Base-by-base conservation (phyloP, 73 alveolate genomes). In the Uronychia binucleata region DNA sequence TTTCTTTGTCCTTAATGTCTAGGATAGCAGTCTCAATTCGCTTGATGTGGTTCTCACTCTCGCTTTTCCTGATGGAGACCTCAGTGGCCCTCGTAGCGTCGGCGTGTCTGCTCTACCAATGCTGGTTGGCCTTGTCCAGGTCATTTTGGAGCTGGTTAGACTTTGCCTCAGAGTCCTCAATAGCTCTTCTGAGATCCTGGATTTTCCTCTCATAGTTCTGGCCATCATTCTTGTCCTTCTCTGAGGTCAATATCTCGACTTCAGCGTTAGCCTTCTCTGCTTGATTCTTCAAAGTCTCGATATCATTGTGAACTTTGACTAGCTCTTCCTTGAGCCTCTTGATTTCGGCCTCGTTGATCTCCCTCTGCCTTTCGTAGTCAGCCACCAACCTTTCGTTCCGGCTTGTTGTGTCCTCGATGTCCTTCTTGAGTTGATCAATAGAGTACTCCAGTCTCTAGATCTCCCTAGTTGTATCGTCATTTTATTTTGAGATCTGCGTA, bases 201-300 rank as follows among this genome's bases (percentile, higher is more conserved):
- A 88, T 46, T 32, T 77, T 74, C 82, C 82, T 82, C 27, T 67
- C 80, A 79, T 86, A 88, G 79, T 88, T 86, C 79, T 75, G 74
- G 75, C 85, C 77, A 13, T 88, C 90, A 35, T 82, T 75, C 76
- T 76, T 88, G 74, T 81, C 90, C 58, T 82, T 88, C 82, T 81
- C 80, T 8, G 59, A 26, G 79, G 81, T 88, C 34, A 88, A 33
- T 1, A 77, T n/a, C 33, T 57, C 86, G 34, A 81, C 75, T 57
- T 88, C 94, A 57, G 60, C 74, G 60, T 75, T 60, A 57, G 86
- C 59, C 34, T 81, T 33, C 35, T 81, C 59, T 25, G 79, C 79
- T 29, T 59, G 29, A 28, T 59, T 33, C 33, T 81, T 58, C 34
- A 82, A 79, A 26, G 81, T 85, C 0, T 80, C 13, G 34, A 33